Evolutionary conservation across 108 stramenopile species (phyloP).

Genomic region (Fistulifera pelliculosa): DNA sequence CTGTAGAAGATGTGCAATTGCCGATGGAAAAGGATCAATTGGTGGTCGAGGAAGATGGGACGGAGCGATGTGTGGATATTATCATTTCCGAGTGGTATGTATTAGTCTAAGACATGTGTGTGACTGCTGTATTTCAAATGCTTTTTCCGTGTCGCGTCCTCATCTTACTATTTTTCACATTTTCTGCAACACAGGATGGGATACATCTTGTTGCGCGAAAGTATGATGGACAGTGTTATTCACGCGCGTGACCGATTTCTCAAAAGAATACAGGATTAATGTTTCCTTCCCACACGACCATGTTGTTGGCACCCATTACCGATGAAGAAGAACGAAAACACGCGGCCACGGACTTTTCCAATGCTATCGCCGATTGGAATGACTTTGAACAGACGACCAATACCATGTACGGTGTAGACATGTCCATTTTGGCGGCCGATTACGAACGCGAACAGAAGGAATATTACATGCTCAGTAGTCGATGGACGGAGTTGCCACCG

Average conservation of each 20-base stretch:
- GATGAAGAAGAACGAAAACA: conserved; percentile 88
- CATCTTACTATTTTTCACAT: no score
- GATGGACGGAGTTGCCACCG: conserved; percentile 87
- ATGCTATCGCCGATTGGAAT: conserved; percentile 87
- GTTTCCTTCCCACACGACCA: conserved; percentile 93
- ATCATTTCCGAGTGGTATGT: conserved; percentile 91
- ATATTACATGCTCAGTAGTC: conserved; percentile 83
- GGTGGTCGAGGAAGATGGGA: conserved; percentile 31
- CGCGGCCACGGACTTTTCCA: conserved; percentile 68
- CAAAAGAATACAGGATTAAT: conserved; percentile 83
- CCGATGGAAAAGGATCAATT: conserved; percentile 67
- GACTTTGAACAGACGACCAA: conserved; percentile 81
- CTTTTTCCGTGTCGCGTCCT: no score
- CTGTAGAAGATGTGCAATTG: conserved; percentile 77
- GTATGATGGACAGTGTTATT: conserved; percentile 93
- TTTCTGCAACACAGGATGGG: conserved; percentile 67
- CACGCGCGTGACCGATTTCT: conserved; percentile 89
- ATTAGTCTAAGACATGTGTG: no score
- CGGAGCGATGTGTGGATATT: conserved; percentile 83
- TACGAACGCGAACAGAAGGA: conserved; percentile 93
- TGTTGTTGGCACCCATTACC: conserved; percentile 86
- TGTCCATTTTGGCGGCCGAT: conserved; percentile 69
- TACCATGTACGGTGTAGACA: conserved; percentile 85
- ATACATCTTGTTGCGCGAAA: conserved; percentile 94
- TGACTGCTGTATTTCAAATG: no score